A percentile compares a stretch with the other conserved stretches of the same genome.
Evolutionary conservation across 257 asterid genomes (phyloP).

Genomic region (Fraxinus americana): DNA sequence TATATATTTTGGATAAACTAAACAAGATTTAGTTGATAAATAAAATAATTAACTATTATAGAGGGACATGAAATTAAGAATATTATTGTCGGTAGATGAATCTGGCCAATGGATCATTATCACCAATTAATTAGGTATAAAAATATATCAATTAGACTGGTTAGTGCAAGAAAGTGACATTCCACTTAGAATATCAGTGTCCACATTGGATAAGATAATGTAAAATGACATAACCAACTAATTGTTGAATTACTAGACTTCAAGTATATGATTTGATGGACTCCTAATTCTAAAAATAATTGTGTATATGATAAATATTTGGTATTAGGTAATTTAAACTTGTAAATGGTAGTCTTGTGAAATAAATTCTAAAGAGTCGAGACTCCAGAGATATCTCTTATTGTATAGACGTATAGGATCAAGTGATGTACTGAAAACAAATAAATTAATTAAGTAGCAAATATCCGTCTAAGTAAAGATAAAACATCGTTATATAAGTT

Average conservation of each 20-base stretch:
- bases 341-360: too few relatives aligned
- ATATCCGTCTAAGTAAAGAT: too few relatives aligned
- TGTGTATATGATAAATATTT: neutral
- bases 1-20: neutral
- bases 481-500: too few relatives aligned
- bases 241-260: neutral
- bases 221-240: neutral
- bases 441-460: too few relatives aligned
- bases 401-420: too few relatives aligned
- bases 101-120: neutral
- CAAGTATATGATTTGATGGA: neutral
- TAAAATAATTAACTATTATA: neutral
- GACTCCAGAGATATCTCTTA: too few relatives aligned
- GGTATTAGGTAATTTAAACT: too few relatives aligned
- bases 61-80: neutral
- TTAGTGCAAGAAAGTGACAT: slow-evolving; percentile 1
- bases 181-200: neutral
- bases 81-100: too few relatives aligned
- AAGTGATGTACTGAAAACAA: too few relatives aligned
- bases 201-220: neutral
- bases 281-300: neutral
- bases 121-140: neutral
- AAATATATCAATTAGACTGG: neutral
- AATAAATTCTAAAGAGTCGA: too few relatives aligned
- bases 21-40: neutral